Base-by-base conservation (phyloP, 2,329 filamentous ascomycete genomes). In the Fusarium succisae region DNA sequence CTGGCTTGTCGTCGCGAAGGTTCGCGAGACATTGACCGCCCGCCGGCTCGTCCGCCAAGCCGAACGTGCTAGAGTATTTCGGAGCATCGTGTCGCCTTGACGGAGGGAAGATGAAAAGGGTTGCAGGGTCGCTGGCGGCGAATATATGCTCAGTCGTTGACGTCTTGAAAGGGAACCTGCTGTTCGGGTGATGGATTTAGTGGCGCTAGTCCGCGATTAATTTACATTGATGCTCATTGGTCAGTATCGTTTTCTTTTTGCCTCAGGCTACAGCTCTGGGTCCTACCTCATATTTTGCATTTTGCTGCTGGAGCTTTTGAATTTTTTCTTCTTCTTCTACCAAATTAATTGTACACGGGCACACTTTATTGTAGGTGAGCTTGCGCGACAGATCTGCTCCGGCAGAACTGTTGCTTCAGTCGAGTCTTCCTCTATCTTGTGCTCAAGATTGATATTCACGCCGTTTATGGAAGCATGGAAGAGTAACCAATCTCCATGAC, bases 1-100 rank as follows among this genome's bases (percentile, higher is more conserved):
- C 85, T 89, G 90, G 81, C 90, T 85, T 78, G 94, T 95, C 80
- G 92, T 93, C 85, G 93, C 90, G 88, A 99, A 98, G 80, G 93
- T 87, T 86, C 95, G 91, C 83, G 91, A 88, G 85, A 90, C 90
- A 83, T 84, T 86, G 83, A 84, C 86, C 81, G 86, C 86, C 81
- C 86, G 87, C 82, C 87, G 87, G 85, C 88, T 85, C 80, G 88
- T 87, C 88, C 90, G 89, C 87, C 89, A 89, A 86, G 90, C 88
- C 87, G 90, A 91, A 86, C 90, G 90, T 85, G 89, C 89, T 83
- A 92, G 85, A 85, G 89, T 86, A 82, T 91, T 88, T 87, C 90
- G 89, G 84, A 92, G 87, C 90, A 92, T 92, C 85, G 86, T 91
- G 84, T 86, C 87, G 87, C 87, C 87, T 87, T 85, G 86, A 87